Percentiles rank a stretch among this genome's conserved stretches.
phyloP scores from a whole-genome alignment of 2,329 filamentous ascomycete species.

The Botrytis squamosa region DNA sequence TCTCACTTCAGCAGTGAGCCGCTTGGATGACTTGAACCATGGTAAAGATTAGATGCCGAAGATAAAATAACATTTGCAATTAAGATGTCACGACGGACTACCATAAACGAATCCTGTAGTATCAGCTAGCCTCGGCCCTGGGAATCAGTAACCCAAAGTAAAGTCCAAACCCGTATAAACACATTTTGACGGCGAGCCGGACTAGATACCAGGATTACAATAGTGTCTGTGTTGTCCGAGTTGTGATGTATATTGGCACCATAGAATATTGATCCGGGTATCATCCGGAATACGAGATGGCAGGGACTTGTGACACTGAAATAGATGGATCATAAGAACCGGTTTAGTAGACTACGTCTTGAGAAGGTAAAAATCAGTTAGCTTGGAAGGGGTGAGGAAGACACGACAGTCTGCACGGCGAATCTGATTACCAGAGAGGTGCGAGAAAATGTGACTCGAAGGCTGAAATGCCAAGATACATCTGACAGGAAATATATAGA shows the following conservation, averaged over 20 bases:
- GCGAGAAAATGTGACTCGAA: neutral
- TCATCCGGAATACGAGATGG: neutral
- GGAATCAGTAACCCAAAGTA: neutral
- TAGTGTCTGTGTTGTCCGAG: neutral
- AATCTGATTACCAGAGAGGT: neutral
- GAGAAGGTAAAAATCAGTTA: neutral
- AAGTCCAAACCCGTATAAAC: neutral
- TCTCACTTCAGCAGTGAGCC: neutral
- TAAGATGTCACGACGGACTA: neutral
- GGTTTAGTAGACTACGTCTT: neutral
- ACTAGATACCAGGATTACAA: neutral
- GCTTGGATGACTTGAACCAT: neutral
- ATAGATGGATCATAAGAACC: neutral
- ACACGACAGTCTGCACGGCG: neutral
- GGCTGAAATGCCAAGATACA: neutral
- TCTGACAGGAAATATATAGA: neutral
- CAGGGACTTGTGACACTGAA: neutral
- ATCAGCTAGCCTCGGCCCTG: neutral
- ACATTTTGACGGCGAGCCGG: neutral
- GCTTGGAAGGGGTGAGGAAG: neutral
- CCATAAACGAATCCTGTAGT: neutral
- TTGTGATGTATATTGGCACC: neutral
- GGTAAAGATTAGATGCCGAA: neutral
- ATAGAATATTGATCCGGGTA: neutral
- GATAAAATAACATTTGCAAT: neutral